Evolutionary conservation across 306 rosid genomes (phyloP), one percentile per base, ranked within the genome.

Genomic region (Gleditsia sinensis): DNA sequence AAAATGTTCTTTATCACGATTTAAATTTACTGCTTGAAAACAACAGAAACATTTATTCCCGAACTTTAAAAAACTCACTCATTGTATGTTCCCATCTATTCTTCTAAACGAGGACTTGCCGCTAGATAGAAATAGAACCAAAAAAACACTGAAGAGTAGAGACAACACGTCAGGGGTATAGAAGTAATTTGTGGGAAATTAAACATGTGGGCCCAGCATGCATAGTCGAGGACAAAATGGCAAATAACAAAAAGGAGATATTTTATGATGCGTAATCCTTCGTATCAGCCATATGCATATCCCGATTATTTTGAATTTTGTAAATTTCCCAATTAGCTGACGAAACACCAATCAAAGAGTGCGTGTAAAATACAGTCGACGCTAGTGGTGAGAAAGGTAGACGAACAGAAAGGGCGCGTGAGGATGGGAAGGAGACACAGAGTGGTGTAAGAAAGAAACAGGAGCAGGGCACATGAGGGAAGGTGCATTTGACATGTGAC

Each of bases 401-500:
- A 32, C 4, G 69, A 54, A 10, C 33, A 17, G 53, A 11, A 5
- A 9, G 43, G 68, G 81, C 84, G 88, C 71, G 84, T 78, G 80
- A 53, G 60, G 24, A 3, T 42, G 16, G 8, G 17, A 71, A 49
- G 76, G 67, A 24, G 78, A 82, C 84, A 76, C 67, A 69, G 67
- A 50, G 70, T 17, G 49, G 76, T 68, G 50, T 20, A 37, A 79
- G 86, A 63, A 37, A 79, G 86, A 63, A 78, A 30, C 20, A 24
- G 78, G 9, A 68, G 80, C 75, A 67, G 37, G 21, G 20, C 83
- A 67, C 79, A 72, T 83, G 86, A 83, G 82, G 76, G 62, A 42
- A 33, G 77, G 61, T 83, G 54, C 68, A 51, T 3, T 58, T 37
- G 39, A 9, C 88, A 86, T 75, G 86, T 83, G 90, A 83, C 66